These are phyloP conservation scores for Termitomyces sp. DNA, from an alignment of 768 basidiomycete genomes.

Conservation along the genomic window DNA sequence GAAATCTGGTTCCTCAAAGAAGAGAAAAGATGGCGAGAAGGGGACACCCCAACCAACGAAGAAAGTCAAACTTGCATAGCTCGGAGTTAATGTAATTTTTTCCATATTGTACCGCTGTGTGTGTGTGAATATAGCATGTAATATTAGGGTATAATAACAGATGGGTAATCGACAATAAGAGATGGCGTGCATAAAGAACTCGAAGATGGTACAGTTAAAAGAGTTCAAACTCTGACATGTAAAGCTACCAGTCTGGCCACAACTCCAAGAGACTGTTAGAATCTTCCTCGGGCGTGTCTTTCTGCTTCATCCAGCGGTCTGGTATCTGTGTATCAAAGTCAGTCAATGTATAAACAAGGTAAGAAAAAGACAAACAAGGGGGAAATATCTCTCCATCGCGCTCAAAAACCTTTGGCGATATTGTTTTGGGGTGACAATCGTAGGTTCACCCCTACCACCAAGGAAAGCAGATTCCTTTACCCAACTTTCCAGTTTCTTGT, in stretches of 20 bases:
- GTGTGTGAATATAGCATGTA: slow-evolving; percentile 18
- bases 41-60: slow-evolving; percentile 58
- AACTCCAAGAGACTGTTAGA: slow-evolving; percentile 47
- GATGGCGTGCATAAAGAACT: not conserved
- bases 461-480: slow-evolving; percentile 94
- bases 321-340: slow-evolving; percentile 49
- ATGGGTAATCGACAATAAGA: slow-evolving; percentile 13
- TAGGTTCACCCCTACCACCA: slow-evolving; percentile 88
- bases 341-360: not conserved
- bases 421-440: slow-evolving; percentile 93
- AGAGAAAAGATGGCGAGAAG: slow-evolving; percentile 71
- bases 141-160: slow-evolving; percentile 21
- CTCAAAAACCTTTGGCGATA: slow-evolving; percentile 84
- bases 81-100: slow-evolving; percentile 13
- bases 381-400: slow-evolving; percentile 89
- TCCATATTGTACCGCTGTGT: slow-evolving; percentile 9
- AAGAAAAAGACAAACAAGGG: slow-evolving; percentile 48
- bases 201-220: not conserved
- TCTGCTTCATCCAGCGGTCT: slow-evolving; percentile 89
- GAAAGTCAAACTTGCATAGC: slow-evolving; percentile 59
- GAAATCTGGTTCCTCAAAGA: slow-evolving; percentile 52
- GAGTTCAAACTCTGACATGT: not conserved
- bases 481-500: slow-evolving; percentile 98
- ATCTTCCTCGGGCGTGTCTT: slow-evolving; percentile 75
- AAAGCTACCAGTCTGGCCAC: slow-evolving; percentile 56